Conservation (phyloP, 2,329 filamentous ascomycete species). For the Camptophora hylomeconis region DNA sequence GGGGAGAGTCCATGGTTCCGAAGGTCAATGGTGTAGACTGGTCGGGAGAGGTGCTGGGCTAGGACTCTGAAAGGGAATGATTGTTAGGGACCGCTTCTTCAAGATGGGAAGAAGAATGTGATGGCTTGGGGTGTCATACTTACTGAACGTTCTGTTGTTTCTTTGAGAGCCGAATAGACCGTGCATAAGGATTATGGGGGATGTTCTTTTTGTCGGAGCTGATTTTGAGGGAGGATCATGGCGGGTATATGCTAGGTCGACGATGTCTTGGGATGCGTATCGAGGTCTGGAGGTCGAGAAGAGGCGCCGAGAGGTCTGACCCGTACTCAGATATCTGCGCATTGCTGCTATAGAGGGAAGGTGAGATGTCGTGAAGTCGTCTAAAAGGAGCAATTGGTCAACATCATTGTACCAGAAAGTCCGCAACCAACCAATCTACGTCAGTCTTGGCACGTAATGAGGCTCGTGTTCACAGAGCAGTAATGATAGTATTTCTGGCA, state of each 20-base stretch:
- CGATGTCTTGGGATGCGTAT: conserved; percentile 3
- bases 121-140: conserved; percentile 43
- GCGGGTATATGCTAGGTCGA: conserved; percentile 16
- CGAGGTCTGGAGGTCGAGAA: conserved; percentile 9
- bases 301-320: conserved; percentile 4
- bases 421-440: no score
- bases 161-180: conserved; percentile 78
- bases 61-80: conserved; percentile 46
- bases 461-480: no score
- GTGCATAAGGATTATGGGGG: conserved; percentile 77
- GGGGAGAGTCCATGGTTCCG: conserved; percentile 89
- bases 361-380: no score
- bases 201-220: conserved; percentile 17
- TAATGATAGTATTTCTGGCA: no score
- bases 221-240: conserved; percentile 11
- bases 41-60: conserved; percentile 64
- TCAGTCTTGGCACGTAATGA: no score
- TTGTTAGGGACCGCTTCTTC: background rate
- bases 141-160: conserved; percentile 90
- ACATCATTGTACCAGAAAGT: no score
- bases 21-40: conserved; percentile 76
- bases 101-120: conserved; percentile 1
- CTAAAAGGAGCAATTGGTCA: no score
- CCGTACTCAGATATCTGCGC: no score
- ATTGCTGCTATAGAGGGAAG: no score